Evolutionary conservation across 2,329 filamentous ascomycete genomes (phyloP), one percentile per base, ranked within the genome.

Genomic region (Ceratocystis cubensis): DNA sequence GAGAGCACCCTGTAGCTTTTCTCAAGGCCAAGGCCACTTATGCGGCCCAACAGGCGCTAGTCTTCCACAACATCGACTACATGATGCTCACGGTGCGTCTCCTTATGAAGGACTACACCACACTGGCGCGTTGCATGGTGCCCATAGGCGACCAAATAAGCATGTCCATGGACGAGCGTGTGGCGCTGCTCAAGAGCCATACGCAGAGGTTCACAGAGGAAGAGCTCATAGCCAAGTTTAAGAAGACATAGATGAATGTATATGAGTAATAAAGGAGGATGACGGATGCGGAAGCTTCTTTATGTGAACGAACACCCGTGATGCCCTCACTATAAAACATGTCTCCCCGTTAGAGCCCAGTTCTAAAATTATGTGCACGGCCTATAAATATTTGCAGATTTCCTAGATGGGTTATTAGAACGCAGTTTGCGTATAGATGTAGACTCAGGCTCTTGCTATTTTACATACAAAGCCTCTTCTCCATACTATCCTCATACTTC

Each of bases 1-100:
- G 89, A 67, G 87, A 92, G 22, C 89, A 92, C 71, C 89, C 89
- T 0, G 78, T 84, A 13, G 83, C 88, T 5, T 91, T 93, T 75
- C 77, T 92, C 1, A 80, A 85, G 70, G 82, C 84, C 59, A 91
- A 90, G 75, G 76, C 82, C 28, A 81, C 80, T 2, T 93, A 92
- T 71, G 79, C 82, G 0, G 75, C 78, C 6, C 85, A 90, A 72
- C 78, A 84, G 22, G 89, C 88, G 0, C 80, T 93, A 5, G 86
- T 91, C 5, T 92, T 93, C 73, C 85, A 88, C 74, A 86, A 91
- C 71, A 90, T 93, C 71, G 88, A 92, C 74, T 93, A 89, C 73
- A 76, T 92, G 64, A 87, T 90, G 80, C 83, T 92, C 69, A 90
- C 88, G 0, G 74, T 89, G 44, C 81, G 81, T 56, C 75, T 92